phyloP scores from a whole-genome alignment of 2,329 filamentous ascomycete species.

The Fusarium sp. region DNA sequence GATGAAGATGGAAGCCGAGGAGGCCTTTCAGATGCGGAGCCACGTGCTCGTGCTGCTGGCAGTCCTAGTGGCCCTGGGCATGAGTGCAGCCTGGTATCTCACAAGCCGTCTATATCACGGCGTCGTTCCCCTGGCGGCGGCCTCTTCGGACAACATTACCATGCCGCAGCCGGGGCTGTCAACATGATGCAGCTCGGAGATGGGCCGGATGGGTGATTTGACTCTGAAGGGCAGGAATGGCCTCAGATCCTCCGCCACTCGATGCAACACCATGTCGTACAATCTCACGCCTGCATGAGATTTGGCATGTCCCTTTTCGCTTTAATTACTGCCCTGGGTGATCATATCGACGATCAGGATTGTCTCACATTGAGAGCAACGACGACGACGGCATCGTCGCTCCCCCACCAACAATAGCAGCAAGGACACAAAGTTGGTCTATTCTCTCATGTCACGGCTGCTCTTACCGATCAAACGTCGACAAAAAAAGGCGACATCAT shows the following conservation, averaged over 20 bases:
- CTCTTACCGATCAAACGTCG: slow-evolving; percentile 2
- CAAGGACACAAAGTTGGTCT: background rate
- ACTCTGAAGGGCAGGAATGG: background rate
- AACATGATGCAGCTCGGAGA: slow-evolving; percentile 6
- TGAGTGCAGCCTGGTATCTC: slow-evolving; percentile 28
- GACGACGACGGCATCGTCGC: background rate
- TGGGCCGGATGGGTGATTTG: background rate
- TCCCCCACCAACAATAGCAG: background rate
- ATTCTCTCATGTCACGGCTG: background rate
- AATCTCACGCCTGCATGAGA: background rate
- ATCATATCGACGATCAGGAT: slow-evolving; percentile 2
- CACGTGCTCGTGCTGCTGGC: slow-evolving; percentile 65
- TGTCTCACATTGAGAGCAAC: slow-evolving; percentile 1
- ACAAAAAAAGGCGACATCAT: slow-evolving; percentile 16
- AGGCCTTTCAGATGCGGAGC: slow-evolving; percentile 71
- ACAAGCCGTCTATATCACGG: slow-evolving; percentile 29
- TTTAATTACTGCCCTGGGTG: slow-evolving; percentile 1
- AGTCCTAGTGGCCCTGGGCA: slow-evolving; percentile 37
- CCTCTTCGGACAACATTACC: slow-evolving; percentile 14
- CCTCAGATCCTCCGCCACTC: background rate
- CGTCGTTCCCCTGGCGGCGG: slow-evolving; percentile 22
- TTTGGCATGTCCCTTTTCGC: background rate
- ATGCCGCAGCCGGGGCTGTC: slow-evolving; percentile 13
- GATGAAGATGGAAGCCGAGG: slow-evolving; percentile 70
- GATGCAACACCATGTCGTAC: background rate